Conservation (phyloP, 768 basidiomycete species). For the Gelatoporia subvermispora region DNA sequence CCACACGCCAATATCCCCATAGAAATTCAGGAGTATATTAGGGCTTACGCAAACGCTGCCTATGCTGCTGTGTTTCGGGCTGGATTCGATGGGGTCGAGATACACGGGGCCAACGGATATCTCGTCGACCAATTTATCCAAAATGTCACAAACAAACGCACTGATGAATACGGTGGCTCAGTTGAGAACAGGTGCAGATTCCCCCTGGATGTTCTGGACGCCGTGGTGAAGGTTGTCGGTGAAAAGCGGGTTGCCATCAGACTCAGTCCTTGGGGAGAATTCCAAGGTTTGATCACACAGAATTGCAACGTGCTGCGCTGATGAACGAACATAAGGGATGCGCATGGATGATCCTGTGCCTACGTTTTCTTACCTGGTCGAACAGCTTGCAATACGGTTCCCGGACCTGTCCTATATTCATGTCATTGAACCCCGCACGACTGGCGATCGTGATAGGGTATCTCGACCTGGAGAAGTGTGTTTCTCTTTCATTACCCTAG, state of each 20-base stretch:
- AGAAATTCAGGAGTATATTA: conserved; percentile 34
- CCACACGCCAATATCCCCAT: neutral
- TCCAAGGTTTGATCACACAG: conserved; percentile 24
- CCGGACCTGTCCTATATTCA: conserved; percentile 40
- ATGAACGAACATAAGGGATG: conserved; percentile 28
- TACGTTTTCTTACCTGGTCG: conserved; percentile 45
- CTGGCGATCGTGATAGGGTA: conserved; percentile 3
- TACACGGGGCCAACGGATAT: conserved; percentile 29
- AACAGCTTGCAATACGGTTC: conserved; percentile 30
- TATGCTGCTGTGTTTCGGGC: conserved; percentile 28
- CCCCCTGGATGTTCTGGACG: conserved; percentile 36
- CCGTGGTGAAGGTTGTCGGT: conserved; percentile 37
- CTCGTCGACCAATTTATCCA: conserved; percentile 39
- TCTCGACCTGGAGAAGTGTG: conserved; percentile 4
- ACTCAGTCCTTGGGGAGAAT: conserved; percentile 27
- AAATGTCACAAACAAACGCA: conserved; percentile 33
- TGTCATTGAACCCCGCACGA: conserved; percentile 25
- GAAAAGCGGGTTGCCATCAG: conserved; percentile 35
- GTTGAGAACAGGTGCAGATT: conserved; percentile 44
- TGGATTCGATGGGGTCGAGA: conserved; percentile 45
- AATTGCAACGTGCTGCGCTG: neutral
- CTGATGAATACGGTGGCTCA: conserved; percentile 46
- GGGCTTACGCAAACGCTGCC: conserved; percentile 18
- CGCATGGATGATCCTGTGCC: conserved; percentile 48
- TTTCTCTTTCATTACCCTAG: too few relatives aligned